These are phyloP conservation scores for Sarcodon sp. DNA, from an alignment of 768 basidiomycete genomes.

Conservation along the genomic window DNA sequence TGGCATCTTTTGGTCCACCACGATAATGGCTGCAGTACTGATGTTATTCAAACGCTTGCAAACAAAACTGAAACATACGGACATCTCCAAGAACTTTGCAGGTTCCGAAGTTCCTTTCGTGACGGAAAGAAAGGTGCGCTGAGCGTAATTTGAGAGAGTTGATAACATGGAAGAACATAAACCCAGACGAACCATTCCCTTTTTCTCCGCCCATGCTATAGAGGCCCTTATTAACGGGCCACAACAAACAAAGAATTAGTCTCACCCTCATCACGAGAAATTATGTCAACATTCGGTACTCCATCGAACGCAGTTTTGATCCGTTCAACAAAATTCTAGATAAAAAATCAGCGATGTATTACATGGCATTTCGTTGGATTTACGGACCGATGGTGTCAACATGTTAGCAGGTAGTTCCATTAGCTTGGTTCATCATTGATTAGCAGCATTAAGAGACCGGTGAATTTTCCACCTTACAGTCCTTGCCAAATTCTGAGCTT, in stretches of 20 bases:
- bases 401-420: conserved; percentile 83
- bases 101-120: conserved; percentile 74
- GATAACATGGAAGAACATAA: background rate
- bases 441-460: background rate
- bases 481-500: conserved; percentile 70
- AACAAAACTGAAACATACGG: conserved; percentile 4
- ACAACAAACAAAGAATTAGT: background rate
- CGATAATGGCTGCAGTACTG: conserved; percentile 54
- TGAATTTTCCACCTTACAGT: conserved; percentile 31
- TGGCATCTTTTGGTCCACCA: conserved; percentile 44
- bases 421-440: conserved; percentile 29
- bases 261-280: conserved; percentile 63
- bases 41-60: background rate
- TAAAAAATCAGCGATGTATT: background rate
- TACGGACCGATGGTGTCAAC: conserved; percentile 64
- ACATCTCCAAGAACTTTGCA: conserved; percentile 83
- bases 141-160: background rate
- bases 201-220: conserved; percentile 72
- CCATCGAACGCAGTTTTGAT: conserved; percentile 54
- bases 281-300: conserved; percentile 53
- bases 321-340: conserved; percentile 57
- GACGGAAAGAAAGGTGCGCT: conserved; percentile 82
- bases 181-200: conserved; percentile 52
- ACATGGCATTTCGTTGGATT: background rate
- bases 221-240: conserved; percentile 1